A percentile compares a stretch with the other conserved stretches of the same genome.
These are phyloP conservation scores for Escallonia herrerae DNA, from an alignment of 129 eudicot species.

Conservation along the genomic window DNA sequence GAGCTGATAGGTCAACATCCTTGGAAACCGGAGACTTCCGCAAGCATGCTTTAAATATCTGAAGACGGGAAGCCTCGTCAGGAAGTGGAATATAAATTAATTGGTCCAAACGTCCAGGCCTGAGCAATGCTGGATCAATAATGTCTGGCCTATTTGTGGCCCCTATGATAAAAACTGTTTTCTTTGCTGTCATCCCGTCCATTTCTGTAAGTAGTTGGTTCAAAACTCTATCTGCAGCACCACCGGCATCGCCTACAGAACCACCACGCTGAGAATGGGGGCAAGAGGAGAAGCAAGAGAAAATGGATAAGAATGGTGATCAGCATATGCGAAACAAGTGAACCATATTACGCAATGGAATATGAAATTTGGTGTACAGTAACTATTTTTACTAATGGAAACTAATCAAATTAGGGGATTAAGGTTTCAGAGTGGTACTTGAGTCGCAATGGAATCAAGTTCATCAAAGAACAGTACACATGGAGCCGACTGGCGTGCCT, in stretches of 20 bases:
- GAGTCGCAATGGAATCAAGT: constrained; percentile 30
- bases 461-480: constrained; percentile 35
- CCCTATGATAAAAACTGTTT: constrained; percentile 33
- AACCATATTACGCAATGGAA: too few species aligned
- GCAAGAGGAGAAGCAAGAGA: too few species aligned
- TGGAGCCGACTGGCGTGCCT: constrained; percentile 34
- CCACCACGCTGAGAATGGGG: constrained; percentile 14
- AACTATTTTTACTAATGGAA: too few species aligned
- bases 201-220: constrained; percentile 33
- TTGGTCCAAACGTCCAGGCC: constrained; percentile 38
- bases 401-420: too few species aligned
- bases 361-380: too few species aligned
- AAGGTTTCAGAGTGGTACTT: neutral
- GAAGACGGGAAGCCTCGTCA: constrained; percentile 29
- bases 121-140: constrained; percentile 32
- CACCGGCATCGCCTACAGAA: constrained; percentile 28
- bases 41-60: constrained; percentile 30
- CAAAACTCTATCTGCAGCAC: constrained; percentile 33
- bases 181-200: constrained; percentile 37
- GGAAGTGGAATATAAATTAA: constrained; percentile 36
- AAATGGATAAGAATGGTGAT: too few species aligned
- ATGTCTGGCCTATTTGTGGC: constrained; percentile 40
- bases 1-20: constrained; percentile 21
- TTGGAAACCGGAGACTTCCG: constrained; percentile 29
- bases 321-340: too few species aligned